These are phyloP conservation scores for Emergomyces pasteurianus DNA, from an alignment of 2,329 filamentous ascomycete species.

Conservation along the genomic window DNA sequence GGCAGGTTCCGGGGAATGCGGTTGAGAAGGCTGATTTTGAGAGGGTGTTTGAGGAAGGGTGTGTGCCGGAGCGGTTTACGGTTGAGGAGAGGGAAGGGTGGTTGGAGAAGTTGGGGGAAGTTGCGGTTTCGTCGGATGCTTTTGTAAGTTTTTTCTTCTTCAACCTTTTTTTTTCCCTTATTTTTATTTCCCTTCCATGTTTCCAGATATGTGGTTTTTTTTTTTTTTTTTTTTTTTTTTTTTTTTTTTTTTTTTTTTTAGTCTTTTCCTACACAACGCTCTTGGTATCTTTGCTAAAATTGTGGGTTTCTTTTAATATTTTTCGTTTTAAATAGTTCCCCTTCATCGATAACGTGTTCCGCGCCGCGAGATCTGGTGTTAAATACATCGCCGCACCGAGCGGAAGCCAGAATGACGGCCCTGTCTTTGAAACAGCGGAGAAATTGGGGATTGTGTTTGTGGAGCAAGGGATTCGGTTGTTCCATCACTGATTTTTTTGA, in stretches of 20 bases:
- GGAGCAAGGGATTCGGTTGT: conserved; percentile 84
- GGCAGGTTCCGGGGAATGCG: conserved; percentile 71
- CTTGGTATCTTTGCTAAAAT: background rate
- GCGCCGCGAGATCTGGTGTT: conserved; percentile 72
- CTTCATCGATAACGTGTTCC: conserved; percentile 96
- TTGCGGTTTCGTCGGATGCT: conserved; percentile 85
- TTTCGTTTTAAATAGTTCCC: conserved; percentile 56
- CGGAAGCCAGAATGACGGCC: conserved; percentile 48
- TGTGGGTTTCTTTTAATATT: background rate
- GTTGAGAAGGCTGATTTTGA: conserved; percentile 81
- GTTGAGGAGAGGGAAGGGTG: conserved; percentile 74
- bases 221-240: background rate
- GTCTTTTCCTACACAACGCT: too few relatives aligned
- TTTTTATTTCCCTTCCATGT: background rate
- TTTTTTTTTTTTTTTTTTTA: background rate
- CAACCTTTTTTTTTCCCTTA: too few relatives aligned
- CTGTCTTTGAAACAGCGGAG: conserved; percentile 67
- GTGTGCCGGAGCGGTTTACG: conserved; percentile 68
- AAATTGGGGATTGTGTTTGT: conserved; percentile 88
- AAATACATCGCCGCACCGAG: conserved; percentile 94
- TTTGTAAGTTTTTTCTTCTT: conserved; percentile 56
- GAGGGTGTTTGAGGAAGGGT: conserved; percentile 64
- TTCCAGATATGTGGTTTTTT: too few relatives aligned
- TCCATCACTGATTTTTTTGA: conserved; percentile 63
- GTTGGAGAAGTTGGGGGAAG: conserved; percentile 61